A percentile compares a stretch with the other conserved stretches of the same genome.
Conservation (phyloP, 192 early-diverging fungal species). For the Neocallimastix lanati region DNA sequence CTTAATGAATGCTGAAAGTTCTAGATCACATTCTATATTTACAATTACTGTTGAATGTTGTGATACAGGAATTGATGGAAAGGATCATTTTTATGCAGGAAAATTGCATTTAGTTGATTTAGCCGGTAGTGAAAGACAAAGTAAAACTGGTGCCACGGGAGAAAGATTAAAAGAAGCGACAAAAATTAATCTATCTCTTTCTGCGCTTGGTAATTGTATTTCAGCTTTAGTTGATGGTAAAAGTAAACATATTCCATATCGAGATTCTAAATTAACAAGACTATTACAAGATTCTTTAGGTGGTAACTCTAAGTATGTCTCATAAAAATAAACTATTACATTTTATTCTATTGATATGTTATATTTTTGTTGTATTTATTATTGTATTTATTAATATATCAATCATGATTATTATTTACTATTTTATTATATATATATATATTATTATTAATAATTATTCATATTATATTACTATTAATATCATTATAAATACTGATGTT, state of each 20-base stretch:
- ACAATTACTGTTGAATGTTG: slow-evolving; percentile 38
- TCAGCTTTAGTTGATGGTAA: slow-evolving; percentile 41
- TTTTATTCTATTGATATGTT: no score
- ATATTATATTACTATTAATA: no score
- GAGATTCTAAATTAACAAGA: slow-evolving; percentile 40
- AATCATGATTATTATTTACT: no score
- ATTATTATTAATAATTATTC: no score
- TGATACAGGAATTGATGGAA: slow-evolving; percentile 19
- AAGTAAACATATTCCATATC: slow-evolving; percentile 37
- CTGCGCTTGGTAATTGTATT: slow-evolving; percentile 44
- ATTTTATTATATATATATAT: no score
- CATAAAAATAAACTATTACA: no score
- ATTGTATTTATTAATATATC: no score
- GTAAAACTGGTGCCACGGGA: slow-evolving; percentile 39
- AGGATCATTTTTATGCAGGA: slow-evolving; percentile 37
- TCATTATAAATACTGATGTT: no score
- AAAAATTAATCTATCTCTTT: slow-evolving; percentile 41
- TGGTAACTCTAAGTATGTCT: slow-evolving; percentile 31
- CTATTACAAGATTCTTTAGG: slow-evolving; percentile 9
- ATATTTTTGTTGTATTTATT: no score
- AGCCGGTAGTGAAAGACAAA: slow-evolving; percentile 38
- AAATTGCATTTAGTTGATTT: slow-evolving; percentile 45
- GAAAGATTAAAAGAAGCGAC: slow-evolving; percentile 43
- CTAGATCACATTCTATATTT: slow-evolving; percentile 43
- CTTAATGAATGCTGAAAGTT: slow-evolving; percentile 39